Evolutionary conservation across 1,139 yeast species (phyloP).

Genomic region (Zygotorulaspora mrakii): DNA sequence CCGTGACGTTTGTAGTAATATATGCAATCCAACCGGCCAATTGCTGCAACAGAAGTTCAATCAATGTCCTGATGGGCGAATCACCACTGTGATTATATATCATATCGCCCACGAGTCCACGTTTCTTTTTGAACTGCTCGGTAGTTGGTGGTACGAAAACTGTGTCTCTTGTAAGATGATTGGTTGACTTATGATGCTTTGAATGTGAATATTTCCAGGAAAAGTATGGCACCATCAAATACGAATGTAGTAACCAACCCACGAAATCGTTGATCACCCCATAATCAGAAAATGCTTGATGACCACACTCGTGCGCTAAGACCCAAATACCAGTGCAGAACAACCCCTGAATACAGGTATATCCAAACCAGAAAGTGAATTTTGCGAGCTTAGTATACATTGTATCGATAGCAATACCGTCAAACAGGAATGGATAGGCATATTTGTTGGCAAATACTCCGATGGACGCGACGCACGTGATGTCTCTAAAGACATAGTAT

Average conservation of each 20-base stretch:
- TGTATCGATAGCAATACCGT: slow-evolving; percentile 5
- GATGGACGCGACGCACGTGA: slow-evolving; percentile 42
- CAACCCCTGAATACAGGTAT: slow-evolving; percentile 57
- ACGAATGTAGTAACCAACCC: slow-evolving; percentile 82
- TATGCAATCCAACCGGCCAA: slow-evolving; percentile 70
- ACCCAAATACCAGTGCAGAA: slow-evolving; percentile 82
- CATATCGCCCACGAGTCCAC: slow-evolving; percentile 39
- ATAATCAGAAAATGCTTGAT: slow-evolving; percentile 76
- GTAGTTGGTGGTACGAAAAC: slow-evolving; percentile 74
- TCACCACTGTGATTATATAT: slow-evolving; percentile 65
- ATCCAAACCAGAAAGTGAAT: slow-evolving; percentile 55
- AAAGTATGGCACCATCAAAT: slow-evolving; percentile 75
- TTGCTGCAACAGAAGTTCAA: slow-evolving; percentile 61
- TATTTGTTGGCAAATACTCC: slow-evolving; percentile 33
- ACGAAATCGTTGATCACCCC: slow-evolving; percentile 64
- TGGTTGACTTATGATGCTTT: slow-evolving; percentile 86
- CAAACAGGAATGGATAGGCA: slow-evolving; percentile 18
- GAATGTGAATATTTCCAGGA: slow-evolving; percentile 83
- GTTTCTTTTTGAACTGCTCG: slow-evolving; percentile 47
- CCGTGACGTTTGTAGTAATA: slow-evolving; percentile 69
- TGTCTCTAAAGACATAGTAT: slow-evolving; percentile 57
- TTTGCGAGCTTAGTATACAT: slow-evolving; percentile 36
- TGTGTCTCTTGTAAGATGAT: slow-evolving; percentile 75
- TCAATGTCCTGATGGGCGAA: slow-evolving; percentile 63
- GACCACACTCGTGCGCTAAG: slow-evolving; percentile 89